Conservation (phyloP, 352 stramenopile species). For the Globisporangium viniferum region DNA sequence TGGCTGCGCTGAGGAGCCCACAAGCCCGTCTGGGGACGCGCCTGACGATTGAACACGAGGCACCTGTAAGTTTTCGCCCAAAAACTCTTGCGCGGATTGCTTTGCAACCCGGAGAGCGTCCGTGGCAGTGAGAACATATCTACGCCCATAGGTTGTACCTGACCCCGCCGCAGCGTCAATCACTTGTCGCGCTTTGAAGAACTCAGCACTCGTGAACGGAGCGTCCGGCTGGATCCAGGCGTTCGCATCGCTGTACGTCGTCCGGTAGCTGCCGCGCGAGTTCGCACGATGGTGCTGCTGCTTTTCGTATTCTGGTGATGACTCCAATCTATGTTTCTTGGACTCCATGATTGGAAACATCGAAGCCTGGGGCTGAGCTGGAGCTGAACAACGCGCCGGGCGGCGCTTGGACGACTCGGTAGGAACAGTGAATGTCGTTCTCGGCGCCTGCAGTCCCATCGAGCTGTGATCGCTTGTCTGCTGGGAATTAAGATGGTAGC, state of each 20-base stretch:
- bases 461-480: background rate
- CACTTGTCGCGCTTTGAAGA: slow-evolving; percentile 6
- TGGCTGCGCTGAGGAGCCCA: background rate
- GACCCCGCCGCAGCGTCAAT: slow-evolving; percentile 9
- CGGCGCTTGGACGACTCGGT: background rate
- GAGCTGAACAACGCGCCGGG: background rate
- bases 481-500: background rate
- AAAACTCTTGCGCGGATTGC: slow-evolving; percentile 30
- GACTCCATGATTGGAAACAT: background rate
- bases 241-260: slow-evolving; percentile 11
- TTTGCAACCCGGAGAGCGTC: slow-evolving; percentile 39
- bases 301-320: background rate
- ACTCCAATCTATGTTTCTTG: background rate
- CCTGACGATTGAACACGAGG: background rate
- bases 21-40: background rate
- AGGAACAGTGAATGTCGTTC: background rate
- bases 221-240: slow-evolving; percentile 7
- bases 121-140: slow-evolving; percentile 26
- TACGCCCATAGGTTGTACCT: slow-evolving; percentile 20
- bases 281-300: background rate
- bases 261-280: background rate
- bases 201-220: background rate
- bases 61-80: slow-evolving; percentile 14
- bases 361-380: background rate
- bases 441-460: too few species aligned